Percentiles rank a stretch among this genome's conserved stretches.
Evolutionary conservation across 2,329 filamentous ascomycete genomes (phyloP).

Genomic region (Pleoardoris graminearum): DNA sequence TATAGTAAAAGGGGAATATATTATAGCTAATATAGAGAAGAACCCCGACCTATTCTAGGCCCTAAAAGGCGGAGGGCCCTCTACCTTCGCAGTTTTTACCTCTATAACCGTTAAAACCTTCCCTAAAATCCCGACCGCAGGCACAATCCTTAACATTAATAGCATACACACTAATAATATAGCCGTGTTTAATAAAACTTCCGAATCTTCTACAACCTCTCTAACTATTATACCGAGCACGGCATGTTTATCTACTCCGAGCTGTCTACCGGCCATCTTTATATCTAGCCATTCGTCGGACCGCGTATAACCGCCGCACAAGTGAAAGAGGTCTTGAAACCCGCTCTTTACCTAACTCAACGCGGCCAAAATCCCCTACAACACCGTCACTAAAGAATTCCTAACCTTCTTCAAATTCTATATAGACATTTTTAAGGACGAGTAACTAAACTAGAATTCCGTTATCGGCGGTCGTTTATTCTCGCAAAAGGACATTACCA

Average conservation of each 20-base stretch:
- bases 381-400: constrained; percentile 33
- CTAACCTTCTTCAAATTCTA: constrained; percentile 44
- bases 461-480: constrained; percentile 41
- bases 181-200: constrained; percentile 31
- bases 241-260: constrained; percentile 46
- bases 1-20: constrained; percentile 43
- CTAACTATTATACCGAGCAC: constrained; percentile 38
- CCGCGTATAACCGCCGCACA: constrained; percentile 36
- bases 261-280: constrained; percentile 25
- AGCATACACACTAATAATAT: constrained; percentile 40
- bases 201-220: constrained; percentile 38
- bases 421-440: constrained; percentile 43
- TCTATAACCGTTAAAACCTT: constrained; percentile 40
- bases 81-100: constrained; percentile 36
- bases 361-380: constrained; percentile 36
- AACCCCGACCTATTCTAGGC: constrained; percentile 47
- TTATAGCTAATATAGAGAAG: constrained; percentile 35
- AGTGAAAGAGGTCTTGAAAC: constrained; percentile 31
- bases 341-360: constrained; percentile 34
- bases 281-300: constrained; percentile 40
- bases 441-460: constrained; percentile 32
- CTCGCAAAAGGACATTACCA: constrained; percentile 31
- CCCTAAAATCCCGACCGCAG: constrained; percentile 38
- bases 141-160: constrained; percentile 42
- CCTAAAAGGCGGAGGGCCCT: constrained; percentile 39